These are phyloP conservation scores for Magnusiomyces sp. DNA, from an alignment of 1,139 yeast species.

Conservation along the genomic window DNA sequence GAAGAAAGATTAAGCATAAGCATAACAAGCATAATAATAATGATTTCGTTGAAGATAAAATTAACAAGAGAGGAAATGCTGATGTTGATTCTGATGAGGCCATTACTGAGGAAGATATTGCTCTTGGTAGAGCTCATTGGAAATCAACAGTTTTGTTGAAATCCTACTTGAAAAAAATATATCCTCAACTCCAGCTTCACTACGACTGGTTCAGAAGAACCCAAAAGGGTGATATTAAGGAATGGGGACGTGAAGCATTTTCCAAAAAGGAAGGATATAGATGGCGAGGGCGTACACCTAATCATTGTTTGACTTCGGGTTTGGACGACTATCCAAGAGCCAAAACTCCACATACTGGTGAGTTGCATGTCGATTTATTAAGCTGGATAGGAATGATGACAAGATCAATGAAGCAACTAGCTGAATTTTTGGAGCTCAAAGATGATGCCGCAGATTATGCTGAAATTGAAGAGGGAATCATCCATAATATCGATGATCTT, in stretches of 20 bases:
- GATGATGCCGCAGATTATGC: conserved; percentile 51
- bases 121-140: conserved; percentile 41
- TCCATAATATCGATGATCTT: conserved; percentile 54
- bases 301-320: conserved; percentile 89
- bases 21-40: not conserved
- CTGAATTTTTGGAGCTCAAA: conserved; percentile 49
- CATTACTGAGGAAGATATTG: not conserved
- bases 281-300: conserved; percentile 87
- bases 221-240: conserved; percentile 68
- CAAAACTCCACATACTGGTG: conserved; percentile 73
- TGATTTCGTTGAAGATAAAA: conserved; percentile 4
- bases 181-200: conserved; percentile 69
- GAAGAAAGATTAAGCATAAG: not conserved
- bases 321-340: conserved; percentile 94
- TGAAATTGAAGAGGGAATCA: conserved; percentile 47
- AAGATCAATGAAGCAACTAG: conserved; percentile 66
- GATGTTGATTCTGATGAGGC: not conserved
- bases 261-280: conserved; percentile 61
- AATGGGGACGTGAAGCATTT: conserved; percentile 54
- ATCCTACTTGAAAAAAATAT: conserved; percentile 55
- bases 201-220: conserved; percentile 80
- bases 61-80: conserved; percentile 6
- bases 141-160: conserved; percentile 54
- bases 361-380: conserved; percentile 78
- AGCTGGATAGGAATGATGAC: conserved; percentile 96